These are phyloP conservation scores for Bullera alba DNA, from an alignment of 768 basidiomycete species.

Conservation along the genomic window DNA sequence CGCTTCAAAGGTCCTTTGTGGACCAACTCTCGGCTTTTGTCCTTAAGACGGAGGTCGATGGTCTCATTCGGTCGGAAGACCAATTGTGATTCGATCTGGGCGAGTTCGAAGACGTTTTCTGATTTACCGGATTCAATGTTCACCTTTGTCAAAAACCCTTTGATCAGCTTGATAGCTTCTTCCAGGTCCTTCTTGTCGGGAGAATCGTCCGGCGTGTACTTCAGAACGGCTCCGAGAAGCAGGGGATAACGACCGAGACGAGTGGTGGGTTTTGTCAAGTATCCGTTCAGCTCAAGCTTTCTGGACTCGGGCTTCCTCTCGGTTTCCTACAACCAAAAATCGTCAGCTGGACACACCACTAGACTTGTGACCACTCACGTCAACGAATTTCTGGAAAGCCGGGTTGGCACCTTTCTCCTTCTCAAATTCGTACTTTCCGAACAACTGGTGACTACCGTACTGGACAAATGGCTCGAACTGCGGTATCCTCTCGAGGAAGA, in stretches of 20 bases:
- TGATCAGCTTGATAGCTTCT: constrained; percentile 67
- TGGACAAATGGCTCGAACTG: constrained; percentile 87
- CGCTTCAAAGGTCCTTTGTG: constrained; percentile 86
- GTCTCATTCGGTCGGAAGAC: constrained; percentile 82
- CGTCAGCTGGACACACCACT: not conserved
- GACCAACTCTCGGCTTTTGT: constrained; percentile 83
- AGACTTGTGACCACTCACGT: constrained; percentile 54
- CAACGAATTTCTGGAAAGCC: constrained; percentile 89
- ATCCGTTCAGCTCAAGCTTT: constrained; percentile 94
- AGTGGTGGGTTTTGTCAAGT: constrained; percentile 95
- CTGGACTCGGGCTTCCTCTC: constrained; percentile 91
- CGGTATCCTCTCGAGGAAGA: constrained; percentile 76
- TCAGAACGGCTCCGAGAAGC: constrained; percentile 80
- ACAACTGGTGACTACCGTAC: constrained; percentile 93
- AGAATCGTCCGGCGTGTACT: constrained; percentile 84
- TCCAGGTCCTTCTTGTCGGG: constrained; percentile 72
- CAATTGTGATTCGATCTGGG: constrained; percentile 87
- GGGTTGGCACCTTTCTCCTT: constrained; percentile 92
- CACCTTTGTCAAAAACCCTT: constrained; percentile 76
- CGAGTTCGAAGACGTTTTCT: constrained; percentile 90
- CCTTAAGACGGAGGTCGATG: constrained; percentile 76
- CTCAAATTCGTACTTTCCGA: constrained; percentile 98
- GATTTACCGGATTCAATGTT: constrained; percentile 90
- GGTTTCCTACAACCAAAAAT: constrained; percentile 54
- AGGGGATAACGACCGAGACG: constrained; percentile 94